Evolutionary conservation across 129 eudicot species (phyloP).

Genomic region (Erigeron canadensis): DNA sequence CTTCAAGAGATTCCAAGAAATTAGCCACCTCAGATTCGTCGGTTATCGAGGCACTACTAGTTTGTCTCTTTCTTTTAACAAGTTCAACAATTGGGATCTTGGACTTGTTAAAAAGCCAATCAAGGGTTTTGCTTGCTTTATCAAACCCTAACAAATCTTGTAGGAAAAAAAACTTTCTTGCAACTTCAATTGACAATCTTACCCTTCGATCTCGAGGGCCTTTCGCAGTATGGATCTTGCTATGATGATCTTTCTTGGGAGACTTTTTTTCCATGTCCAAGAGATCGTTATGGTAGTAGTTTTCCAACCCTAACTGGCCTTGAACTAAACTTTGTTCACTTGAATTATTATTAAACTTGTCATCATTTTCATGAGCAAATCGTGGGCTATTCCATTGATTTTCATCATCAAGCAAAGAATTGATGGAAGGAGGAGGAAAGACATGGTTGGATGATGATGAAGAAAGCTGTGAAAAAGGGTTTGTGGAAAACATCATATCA

Average conservation of each 20-base stretch:
- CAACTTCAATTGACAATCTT: constrained; percentile 47
- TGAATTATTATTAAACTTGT: constrained; percentile 14
- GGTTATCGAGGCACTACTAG: constrained; percentile 10
- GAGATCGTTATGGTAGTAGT: constrained; percentile 3
- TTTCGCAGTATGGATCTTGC: constrained; percentile 59
- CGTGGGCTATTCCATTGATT: constrained; percentile 10
- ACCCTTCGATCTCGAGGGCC: constrained; percentile 51
- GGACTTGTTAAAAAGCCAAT: constrained; percentile 59
- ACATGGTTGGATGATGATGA: constrained; percentile 21
- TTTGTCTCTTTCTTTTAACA: constrained; percentile 23
- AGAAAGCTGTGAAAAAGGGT: constrained; percentile 28
- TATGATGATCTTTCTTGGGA: constrained; percentile 46
- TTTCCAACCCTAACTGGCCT: constrained; percentile 28
- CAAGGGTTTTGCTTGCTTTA: constrained; percentile 55
- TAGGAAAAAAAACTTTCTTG: constrained; percentile 48
- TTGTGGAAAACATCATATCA: constrained; percentile 30
- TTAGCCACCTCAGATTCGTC: constrained; percentile 31
- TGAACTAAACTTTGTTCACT: constrained; percentile 14
- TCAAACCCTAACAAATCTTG: constrained; percentile 54
- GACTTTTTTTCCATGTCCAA: constrained; percentile 12
- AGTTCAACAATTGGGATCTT: constrained; percentile 54
- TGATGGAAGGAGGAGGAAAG: constrained; percentile 26
- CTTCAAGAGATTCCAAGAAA: constrained; percentile 21
- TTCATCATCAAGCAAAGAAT: constrained; percentile 18
- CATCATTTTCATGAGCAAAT: constrained; percentile 1